phyloP scores from a whole-genome alignment of 805 yeast genomes.

The Ogataea glucozyma region DNA sequence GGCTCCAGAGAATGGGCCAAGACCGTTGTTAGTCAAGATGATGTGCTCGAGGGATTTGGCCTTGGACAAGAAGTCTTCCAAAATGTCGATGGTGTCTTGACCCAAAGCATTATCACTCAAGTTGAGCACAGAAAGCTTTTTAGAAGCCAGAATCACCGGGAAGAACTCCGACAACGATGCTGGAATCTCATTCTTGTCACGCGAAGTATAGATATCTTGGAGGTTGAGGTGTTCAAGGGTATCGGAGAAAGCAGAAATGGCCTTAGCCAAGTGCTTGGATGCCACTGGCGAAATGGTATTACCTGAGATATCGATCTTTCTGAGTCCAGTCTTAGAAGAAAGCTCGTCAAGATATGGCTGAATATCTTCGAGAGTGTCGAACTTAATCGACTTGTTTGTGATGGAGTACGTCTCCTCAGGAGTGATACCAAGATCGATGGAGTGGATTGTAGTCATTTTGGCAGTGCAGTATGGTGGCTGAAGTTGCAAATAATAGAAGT shows the following conservation, averaged over 20 bases:
- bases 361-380: conserved; percentile 72
- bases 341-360: conserved; percentile 67
- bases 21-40: conserved; percentile 90
- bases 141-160: conserved; percentile 69
- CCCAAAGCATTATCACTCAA: conserved; percentile 97
- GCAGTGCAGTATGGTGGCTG: neutral
- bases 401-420: conserved; percentile 57
- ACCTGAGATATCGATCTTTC: conserved; percentile 80
- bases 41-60: conserved; percentile 83
- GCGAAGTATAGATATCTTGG: conserved; percentile 92
- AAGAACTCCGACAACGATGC: conserved; percentile 70
- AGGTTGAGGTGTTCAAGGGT: conserved; percentile 71
- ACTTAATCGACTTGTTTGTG: conserved; percentile 73
- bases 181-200: conserved; percentile 94
- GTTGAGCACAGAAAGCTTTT: conserved; percentile 70
- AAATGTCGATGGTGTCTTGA: conserved; percentile 87
- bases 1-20: conserved; percentile 98
- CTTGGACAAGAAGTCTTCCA: conserved; percentile 73
- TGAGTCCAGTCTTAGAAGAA: conserved; percentile 36
- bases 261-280: conserved; percentile 65
- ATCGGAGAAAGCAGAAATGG: conserved; percentile 42
- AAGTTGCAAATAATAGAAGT: no score
- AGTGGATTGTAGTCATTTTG: conserved; percentile 38
- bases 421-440: conserved; percentile 41
- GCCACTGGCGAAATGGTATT: conserved; percentile 94